Base-by-base conservation (phyloP, 805 yeast genomes). In the Schwanniomyces yamadae region DNA sequence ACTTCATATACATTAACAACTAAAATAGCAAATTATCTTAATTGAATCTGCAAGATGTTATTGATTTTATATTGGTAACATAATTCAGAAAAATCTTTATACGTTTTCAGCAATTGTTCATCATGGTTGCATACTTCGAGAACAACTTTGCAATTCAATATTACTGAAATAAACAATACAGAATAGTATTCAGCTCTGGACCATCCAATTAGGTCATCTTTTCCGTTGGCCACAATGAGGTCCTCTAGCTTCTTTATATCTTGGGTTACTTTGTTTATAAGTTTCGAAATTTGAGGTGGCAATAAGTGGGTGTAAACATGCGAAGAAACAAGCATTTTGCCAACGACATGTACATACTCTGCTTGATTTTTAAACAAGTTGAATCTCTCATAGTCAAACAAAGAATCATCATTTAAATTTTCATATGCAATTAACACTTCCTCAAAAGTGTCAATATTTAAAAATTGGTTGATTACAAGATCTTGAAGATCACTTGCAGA, bases 361-460 rank as follows among this genome's bases (percentile, higher is more conserved):
- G 34, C 52, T 10, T 68, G 71, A 49, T 80, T 77, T 45, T 79
- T 66, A 57, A 79, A 85, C 25, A 83, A 71, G 45, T 87, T 86
- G 36, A 71, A 75, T 47, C 76, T 77, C 51, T 88, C 96, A 5
- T 71, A 59, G 5, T 78, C 78, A 55, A 87, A 88, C 26, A 88
- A 54, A 2, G 68, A 61, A 13, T 64, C 57, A 14, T 57, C 63
- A 5, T 43, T 38, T 6, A 23, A 11, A 15, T 12, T 5, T 19
- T 28, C 23, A 17, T 18, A 3, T 15, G 5, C 18, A 12, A 18
- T 16, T n/a, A 28, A 12, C 7, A 28, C 6, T 12, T 28, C 23
- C 5, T 17, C n/a, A 19, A 18, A 18, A 4, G 12, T 19, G 7
- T 28, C 19, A 4, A 7, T n/a, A 4, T 16, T 18, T 13, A 15